Conservation (phyloP, 2,329 filamentous ascomycete species). For the Penicillium sp. region DNA sequence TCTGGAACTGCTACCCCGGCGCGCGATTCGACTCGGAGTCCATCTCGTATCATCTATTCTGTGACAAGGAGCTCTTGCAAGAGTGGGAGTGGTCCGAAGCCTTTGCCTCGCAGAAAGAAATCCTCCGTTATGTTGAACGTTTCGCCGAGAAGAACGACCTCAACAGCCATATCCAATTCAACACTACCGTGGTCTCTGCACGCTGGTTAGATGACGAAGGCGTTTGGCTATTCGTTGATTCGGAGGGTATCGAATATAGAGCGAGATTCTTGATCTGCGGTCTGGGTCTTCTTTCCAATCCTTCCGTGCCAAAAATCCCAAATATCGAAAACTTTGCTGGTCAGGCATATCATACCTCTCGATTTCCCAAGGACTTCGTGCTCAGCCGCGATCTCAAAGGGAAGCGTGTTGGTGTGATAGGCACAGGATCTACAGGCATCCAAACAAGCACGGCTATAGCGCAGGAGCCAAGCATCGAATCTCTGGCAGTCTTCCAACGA, state of each 20-base stretch:
- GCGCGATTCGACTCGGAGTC: constrained; percentile 48
- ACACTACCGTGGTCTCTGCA: constrained; percentile 20
- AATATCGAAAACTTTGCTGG: constrained; percentile 27
- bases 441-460: constrained; percentile 25
- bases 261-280: background rate
- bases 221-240: background rate
- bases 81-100: constrained; percentile 34
- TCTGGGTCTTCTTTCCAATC: constrained; percentile 15
- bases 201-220: background rate
- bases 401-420: constrained; percentile 41
- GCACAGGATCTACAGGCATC: constrained; percentile 41
- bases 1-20: constrained; percentile 46
- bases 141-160: constrained; percentile 32
- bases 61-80: constrained; percentile 20
- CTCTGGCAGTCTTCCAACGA: constrained; percentile 19
- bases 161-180: constrained; percentile 37
- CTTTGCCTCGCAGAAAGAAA: constrained; percentile 33
- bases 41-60: constrained; percentile 38
- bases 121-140: constrained; percentile 31
- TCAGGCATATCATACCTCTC: constrained; percentile 36
- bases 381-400: constrained; percentile 22
- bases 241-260: background rate
- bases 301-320: constrained; percentile 27
- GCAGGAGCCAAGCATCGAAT: background rate
- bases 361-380: constrained; percentile 34